Conservation (phyloP, 2,329 filamentous ascomycete species). For the Epichloe festucae region DNA sequence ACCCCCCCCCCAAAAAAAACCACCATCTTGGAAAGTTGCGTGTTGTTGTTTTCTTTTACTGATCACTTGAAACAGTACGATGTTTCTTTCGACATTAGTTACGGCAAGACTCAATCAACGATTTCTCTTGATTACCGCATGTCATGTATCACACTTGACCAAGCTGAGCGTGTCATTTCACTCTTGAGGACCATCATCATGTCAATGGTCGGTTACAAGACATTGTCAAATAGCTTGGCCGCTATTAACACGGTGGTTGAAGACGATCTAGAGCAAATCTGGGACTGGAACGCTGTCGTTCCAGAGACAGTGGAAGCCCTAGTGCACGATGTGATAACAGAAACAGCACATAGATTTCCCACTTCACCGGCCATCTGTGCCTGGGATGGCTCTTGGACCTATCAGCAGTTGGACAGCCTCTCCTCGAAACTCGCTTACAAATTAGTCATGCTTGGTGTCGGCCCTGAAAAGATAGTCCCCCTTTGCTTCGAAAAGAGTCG, state of each 20-base stretch:
- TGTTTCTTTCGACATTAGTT: neutral
- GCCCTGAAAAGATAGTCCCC: constrained; percentile 8
- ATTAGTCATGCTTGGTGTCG: constrained; percentile 3
- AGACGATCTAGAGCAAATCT: constrained; percentile 4
- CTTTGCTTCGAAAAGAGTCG: constrained; percentile 17
- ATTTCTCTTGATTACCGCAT: neutral
- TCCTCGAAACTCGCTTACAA: constrained; percentile 7
- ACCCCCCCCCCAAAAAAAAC: too few relatives aligned
- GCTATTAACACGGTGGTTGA: neutral
- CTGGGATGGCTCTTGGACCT: constrained; percentile 28
- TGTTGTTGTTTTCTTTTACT: neutral
- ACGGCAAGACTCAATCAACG: neutral
- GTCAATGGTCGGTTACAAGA: neutral
- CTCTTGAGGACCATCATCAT: neutral
- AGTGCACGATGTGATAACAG: constrained; percentile 12
- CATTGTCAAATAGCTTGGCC: neutral
- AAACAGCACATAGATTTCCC: constrained; percentile 5
- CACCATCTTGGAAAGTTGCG: too few relatives aligned
- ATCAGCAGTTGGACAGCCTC: constrained; percentile 17
- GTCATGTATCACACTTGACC: neutral
- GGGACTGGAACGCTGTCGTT: constrained; percentile 9
- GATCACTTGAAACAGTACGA: neutral
- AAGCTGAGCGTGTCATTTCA: constrained; percentile 1
- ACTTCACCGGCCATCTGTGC: constrained; percentile 9
- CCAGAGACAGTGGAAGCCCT: constrained; percentile 6